phyloP scores from a whole-genome alignment of 2,329 filamentous ascomycete genomes.

The Paecilomyces sp. region DNA sequence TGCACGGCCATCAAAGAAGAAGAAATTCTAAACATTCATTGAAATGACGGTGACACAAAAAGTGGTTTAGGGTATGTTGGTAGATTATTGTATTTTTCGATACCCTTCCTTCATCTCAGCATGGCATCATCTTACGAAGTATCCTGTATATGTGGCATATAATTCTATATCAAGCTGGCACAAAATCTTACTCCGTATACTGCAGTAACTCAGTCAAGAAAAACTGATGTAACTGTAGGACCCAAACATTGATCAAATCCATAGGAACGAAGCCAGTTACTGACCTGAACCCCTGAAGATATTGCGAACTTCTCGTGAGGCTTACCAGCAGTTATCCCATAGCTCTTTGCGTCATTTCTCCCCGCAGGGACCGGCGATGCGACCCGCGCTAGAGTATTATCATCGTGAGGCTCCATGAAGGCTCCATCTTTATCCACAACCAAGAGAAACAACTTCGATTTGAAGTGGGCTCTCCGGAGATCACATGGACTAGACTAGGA shows the following conservation, averaged over 20 bases:
- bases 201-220: background rate
- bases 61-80: background rate
- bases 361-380: background rate
- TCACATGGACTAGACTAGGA: background rate
- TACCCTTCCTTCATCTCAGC: background rate
- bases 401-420: background rate
- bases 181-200: background rate
- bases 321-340: background rate
- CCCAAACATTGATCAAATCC: no score
- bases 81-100: background rate
- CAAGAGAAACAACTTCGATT: background rate
- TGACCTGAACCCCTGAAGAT: no score
- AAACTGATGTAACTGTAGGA: no score
- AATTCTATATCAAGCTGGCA: background rate
- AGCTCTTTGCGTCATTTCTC: background rate
- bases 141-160: background rate
- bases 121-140: background rate
- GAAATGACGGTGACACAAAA: background rate
- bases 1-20: conserved; percentile 66
- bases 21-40: conserved; percentile 18
- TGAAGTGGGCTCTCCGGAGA: background rate
- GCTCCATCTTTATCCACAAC: background rate
- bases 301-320: background rate
- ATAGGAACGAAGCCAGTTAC: no score
- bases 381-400: background rate